Conservation (phyloP, 371 early-diverging fungal species). For the Cokeromyces recurvatus region DNA sequence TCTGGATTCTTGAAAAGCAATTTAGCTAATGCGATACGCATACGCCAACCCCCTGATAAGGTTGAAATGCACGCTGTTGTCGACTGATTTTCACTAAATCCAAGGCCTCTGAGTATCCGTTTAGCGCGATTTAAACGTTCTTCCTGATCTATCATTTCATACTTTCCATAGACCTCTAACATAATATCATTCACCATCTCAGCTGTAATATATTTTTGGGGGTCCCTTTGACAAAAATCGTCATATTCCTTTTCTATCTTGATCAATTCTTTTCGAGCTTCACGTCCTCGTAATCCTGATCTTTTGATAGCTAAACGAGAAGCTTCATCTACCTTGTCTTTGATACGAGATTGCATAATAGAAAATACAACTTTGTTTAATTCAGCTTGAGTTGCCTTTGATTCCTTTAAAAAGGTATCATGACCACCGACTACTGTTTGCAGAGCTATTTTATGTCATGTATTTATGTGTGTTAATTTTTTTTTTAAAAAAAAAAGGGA, state of each 20-base stretch:
- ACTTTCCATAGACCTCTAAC: constrained; percentile 45
- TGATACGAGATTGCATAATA: constrained; percentile 28
- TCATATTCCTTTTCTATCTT: constrained; percentile 48
- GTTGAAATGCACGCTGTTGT: constrained; percentile 36
- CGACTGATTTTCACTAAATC: constrained; percentile 48
- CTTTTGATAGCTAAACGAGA: constrained; percentile 67
- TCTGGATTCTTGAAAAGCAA: constrained; percentile 76
- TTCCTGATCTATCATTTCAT: constrained; percentile 41
- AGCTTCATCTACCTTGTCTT: constrained; percentile 44
- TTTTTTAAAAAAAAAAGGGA: not conserved
- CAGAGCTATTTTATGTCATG: constrained; percentile 21
- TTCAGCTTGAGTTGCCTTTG: constrained; percentile 12
- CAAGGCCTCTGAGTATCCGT: constrained; percentile 57
- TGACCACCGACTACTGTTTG: constrained; percentile 36
- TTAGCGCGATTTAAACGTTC: constrained; percentile 56
- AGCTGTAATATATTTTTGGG: constrained; percentile 36
- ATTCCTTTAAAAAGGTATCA: not conserved
- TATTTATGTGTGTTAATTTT: not conserved
- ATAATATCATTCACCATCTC: constrained; percentile 58
- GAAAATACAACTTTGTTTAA: constrained; percentile 24
- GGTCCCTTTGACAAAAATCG: constrained; percentile 31
- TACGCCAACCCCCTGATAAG: constrained; percentile 90
- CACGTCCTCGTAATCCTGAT: constrained; percentile 75
- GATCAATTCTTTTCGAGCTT: constrained; percentile 59
- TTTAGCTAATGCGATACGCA: constrained; percentile 79